A percentile compares a stretch with the other conserved stretches of the same genome.
Evolutionary conservation across 768 basidiomycete species (phyloP).

Genomic region (Hypholoma sublateritium): DNA sequence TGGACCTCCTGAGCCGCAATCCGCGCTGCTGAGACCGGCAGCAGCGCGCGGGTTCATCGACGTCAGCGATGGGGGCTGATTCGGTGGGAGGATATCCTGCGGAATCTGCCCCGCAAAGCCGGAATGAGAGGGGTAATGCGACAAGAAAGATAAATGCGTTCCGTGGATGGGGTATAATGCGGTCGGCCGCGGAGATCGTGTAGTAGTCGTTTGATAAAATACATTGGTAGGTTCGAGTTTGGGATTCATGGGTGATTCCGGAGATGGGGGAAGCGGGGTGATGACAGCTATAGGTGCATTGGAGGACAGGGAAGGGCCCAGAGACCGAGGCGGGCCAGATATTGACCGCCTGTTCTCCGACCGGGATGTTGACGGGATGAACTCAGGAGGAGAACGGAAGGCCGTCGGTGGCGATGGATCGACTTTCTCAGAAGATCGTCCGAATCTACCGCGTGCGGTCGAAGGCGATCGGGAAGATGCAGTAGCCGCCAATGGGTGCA

Average conservation of each 20-base stretch:
- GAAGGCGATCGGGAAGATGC: constrained; percentile 19
- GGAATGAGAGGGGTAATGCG: constrained; percentile 38
- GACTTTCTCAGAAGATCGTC: constrained; percentile 22
- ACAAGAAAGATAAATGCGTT: constrained; percentile 39
- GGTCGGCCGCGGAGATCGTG: constrained; percentile 46
- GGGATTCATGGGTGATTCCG: constrained; percentile 38
- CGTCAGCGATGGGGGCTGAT: constrained; percentile 38
- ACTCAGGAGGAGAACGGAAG: constrained; percentile 23
- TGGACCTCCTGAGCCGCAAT: constrained; percentile 28
- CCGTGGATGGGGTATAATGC: constrained; percentile 46
- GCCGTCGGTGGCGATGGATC: constrained; percentile 21
- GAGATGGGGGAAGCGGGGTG: constrained; percentile 49
- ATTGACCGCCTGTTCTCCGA: constrained; percentile 43
- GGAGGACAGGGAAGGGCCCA: constrained; percentile 40
- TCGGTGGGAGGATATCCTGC: constrained; percentile 42
- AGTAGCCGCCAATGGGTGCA: constrained; percentile 10
- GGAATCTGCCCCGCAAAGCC: constrained; percentile 28
- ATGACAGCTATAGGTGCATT: constrained; percentile 35
- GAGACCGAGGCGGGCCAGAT: constrained; percentile 42
- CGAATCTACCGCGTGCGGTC: constrained; percentile 26
- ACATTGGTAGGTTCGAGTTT: constrained; percentile 54
- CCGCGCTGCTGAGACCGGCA: constrained; percentile 12
- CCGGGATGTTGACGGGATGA: constrained; percentile 29
- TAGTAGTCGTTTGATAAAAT: constrained; percentile 63
- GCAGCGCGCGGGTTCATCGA: constrained; percentile 34